These are phyloP conservation scores for Starmerella stigmatis DNA, from an alignment of 805 yeast species.

Conservation along the genomic window DNA sequence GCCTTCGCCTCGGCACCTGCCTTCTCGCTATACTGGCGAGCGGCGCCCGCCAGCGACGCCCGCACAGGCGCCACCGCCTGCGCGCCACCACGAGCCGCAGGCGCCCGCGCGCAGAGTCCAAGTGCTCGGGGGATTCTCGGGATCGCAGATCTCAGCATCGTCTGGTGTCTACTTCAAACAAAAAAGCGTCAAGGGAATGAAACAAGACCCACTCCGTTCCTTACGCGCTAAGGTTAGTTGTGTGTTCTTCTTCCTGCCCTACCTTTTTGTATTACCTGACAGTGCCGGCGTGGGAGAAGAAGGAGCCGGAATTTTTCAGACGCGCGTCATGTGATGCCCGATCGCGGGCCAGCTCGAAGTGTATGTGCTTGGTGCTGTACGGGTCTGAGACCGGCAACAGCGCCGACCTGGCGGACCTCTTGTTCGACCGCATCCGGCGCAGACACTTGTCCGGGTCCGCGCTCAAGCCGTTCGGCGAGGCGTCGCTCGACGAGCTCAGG, in stretches of 20 bases:
- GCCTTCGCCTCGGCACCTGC: slow-evolving; percentile 5
- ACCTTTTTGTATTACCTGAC: not conserved
- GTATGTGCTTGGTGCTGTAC: slow-evolving; percentile 42
- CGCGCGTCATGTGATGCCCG: slow-evolving; percentile 3
- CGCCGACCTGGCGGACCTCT: slow-evolving; percentile 65
- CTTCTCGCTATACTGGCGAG: slow-evolving; percentile 6
- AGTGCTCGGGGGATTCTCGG: slow-evolving; percentile 4
- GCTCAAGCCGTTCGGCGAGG: slow-evolving; percentile 39
- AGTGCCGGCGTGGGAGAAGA: not conserved
- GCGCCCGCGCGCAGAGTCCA: not conserved
- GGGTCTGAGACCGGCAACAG: slow-evolving; percentile 93
- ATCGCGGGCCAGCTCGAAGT: not conserved
- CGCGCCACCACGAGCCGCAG: not conserved
- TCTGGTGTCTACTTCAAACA: no score
- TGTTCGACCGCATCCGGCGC: slow-evolving; percentile 48
- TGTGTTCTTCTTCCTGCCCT: no score
- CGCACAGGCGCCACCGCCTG: slow-evolving; percentile 1
- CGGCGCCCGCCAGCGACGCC: not conserved
- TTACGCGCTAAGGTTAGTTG: no score
- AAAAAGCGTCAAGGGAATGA: no score
- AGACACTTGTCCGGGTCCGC: slow-evolving; percentile 32
- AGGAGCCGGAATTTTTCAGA: not conserved
- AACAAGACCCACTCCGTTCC: no score
- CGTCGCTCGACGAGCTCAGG: slow-evolving; percentile 31
- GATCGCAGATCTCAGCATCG: slow-evolving; percentile 8